These are phyloP conservation scores for Torrubiella hemipterigena DNA, from an alignment of 2,329 filamentous ascomycete genomes.

Conservation along the genomic window DNA sequence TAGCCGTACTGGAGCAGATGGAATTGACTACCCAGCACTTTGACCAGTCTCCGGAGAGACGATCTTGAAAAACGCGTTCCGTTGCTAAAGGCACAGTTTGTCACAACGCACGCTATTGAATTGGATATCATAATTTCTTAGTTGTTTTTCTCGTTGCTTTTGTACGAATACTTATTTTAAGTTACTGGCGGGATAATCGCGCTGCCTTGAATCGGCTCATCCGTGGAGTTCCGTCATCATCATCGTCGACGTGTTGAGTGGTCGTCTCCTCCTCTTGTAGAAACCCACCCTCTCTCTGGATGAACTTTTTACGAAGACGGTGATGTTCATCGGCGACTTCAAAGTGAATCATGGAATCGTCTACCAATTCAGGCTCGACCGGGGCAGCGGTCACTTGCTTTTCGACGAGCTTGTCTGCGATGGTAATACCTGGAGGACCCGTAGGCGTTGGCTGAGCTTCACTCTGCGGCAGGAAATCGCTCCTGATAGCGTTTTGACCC, in stretches of 20 bases:
- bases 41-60: too few relatives aligned
- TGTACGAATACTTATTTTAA: too few relatives aligned
- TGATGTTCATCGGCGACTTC: constrained; percentile 79
- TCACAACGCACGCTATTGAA: too few relatives aligned
- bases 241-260: constrained; percentile 55
- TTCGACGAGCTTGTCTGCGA: constrained; percentile 50
- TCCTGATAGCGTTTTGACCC: constrained; percentile 31
- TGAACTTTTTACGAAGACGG: constrained; percentile 68
- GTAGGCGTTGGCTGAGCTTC: constrained; percentile 27
- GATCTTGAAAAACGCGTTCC: too few relatives aligned
- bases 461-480: constrained; percentile 21
- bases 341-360: constrained; percentile 56
- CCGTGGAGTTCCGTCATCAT: constrained; percentile 48
- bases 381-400: constrained; percentile 24
- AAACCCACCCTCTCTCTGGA: constrained; percentile 75
- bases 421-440: constrained; percentile 38
- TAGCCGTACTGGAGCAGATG: too few relatives aligned
- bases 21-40: too few relatives aligned
- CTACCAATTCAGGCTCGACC: constrained; percentile 50
- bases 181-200: constrained; percentile 42
- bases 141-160: too few relatives aligned
- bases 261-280: constrained; percentile 56
- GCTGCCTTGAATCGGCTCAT: constrained; percentile 67
- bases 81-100: too few relatives aligned
- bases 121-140: too few relatives aligned